Base-by-base conservation (phyloP, 345 rosid species). In the Citrus unshiu region DNA sequence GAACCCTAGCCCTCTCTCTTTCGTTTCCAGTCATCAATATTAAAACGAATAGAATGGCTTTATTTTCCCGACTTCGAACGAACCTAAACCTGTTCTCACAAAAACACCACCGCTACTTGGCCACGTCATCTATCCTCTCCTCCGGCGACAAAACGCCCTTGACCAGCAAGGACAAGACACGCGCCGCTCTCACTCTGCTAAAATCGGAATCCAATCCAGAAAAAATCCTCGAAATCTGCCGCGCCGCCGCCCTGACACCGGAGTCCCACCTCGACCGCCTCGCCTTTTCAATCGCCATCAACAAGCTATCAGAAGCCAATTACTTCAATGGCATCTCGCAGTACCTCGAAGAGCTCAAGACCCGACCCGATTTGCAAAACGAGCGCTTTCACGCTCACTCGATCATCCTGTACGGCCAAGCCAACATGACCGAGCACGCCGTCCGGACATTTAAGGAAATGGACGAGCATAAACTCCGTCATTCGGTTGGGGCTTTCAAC, bases 221-320 rank as follows among this genome's bases (percentile, higher is more conserved):
- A 46, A 91, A 91, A 14, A 90, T 94, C 80, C 69, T 94, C 32
- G 90, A 94, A 49, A 93, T 91, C 82, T 91, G 98, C 86, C 91
- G 91, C 68, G 90, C 92, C 37, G 98, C 97, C 68, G 78, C 89
- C 1, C 89, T 96, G 9, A 89, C 90, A 0, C 97, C 97, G 3
- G 89, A 82, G 10, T 56, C 62, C 65, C 92, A 82, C 81, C 81
- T 89, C 60, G 94, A 91, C 75, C 90, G 98, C 0, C 58, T 90
- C 46, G 85, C 88, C 64, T 91, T 94, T 81, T 90, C 99, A 76
- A 70, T 86, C 39, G 99, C 98, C 60, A 81, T 96, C 60, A 40
- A 82, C 32, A 90, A 84, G 66, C 92, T 91, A 30, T 63, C 92
- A 7, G 61, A 81, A 67, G 83, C 89, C 72, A 87, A 88, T 81